Conservation (phyloP, 75 land plant species). For the Isoetes taiwanensis region DNA sequence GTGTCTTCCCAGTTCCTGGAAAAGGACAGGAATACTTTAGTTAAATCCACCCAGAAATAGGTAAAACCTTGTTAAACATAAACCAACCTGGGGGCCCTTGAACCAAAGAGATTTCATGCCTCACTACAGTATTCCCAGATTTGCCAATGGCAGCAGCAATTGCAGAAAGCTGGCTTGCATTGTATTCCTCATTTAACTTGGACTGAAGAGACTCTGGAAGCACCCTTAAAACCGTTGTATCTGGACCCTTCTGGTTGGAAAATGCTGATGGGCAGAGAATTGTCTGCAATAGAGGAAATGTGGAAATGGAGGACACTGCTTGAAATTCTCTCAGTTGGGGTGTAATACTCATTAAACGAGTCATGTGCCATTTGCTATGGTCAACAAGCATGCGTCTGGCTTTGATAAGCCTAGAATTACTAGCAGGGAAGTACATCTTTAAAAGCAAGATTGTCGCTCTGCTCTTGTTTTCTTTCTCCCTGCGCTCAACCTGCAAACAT, state of each 20-base stretch:
- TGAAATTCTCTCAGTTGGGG: conserved; percentile 94
- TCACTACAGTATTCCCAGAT: conserved; percentile 12
- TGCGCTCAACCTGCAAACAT: conserved; percentile 56
- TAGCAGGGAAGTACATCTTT: conserved; percentile 46
- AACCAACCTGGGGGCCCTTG: conserved; percentile 94
- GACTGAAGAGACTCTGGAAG: conserved; percentile 44
- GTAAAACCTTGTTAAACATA: neutral
- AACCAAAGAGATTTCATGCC: conserved; percentile 54
- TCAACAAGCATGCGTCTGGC: conserved; percentile 45
- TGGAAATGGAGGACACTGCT: conserved; percentile 60
- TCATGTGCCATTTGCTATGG: conserved; percentile 78
- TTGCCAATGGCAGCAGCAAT: conserved; percentile 42
- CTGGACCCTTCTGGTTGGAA: conserved; percentile 6
- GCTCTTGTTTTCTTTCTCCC: conserved; percentile 60
- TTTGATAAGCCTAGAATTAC: conserved; percentile 43
- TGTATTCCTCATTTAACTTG: conserved; percentile 44
- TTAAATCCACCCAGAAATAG: neutral
- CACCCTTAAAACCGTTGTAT: conserved; percentile 14
- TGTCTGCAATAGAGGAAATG: conserved; percentile 50
- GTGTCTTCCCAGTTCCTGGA: conserved; percentile 90
- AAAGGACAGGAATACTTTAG: neutral
- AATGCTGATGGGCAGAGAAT: conserved; percentile 41
- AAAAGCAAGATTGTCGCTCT: conserved; percentile 33
- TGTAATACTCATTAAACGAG: conserved; percentile 68
- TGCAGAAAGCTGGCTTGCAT: conserved; percentile 74